Conservation (phyloP, 495 filamentous ascomycete species). For the Hyaloscypha finlandica region DNA sequence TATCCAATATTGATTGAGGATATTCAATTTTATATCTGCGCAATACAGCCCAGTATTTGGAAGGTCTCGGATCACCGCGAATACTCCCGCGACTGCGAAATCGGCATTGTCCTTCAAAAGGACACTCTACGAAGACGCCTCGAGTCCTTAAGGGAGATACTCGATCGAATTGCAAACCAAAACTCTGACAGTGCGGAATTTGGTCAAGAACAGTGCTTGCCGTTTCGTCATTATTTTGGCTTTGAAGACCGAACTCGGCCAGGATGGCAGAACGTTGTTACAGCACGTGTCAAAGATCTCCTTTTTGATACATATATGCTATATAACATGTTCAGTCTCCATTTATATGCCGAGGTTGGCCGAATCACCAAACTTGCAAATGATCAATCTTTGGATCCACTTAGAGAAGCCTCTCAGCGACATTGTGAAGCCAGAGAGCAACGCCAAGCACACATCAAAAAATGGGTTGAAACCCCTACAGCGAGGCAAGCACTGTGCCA, state of each 20-base stretch:
- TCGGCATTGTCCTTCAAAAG: constrained; percentile 12
- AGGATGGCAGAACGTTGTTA: constrained; percentile 19
- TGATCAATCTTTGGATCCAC: constrained; percentile 5
- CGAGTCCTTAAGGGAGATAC: constrained; percentile 13
- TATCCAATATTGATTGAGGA: constrained; percentile 32
- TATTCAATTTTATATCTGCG: constrained; percentile 31
- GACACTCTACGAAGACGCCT: constrained; percentile 22
- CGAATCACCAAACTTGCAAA: constrained; percentile 26
- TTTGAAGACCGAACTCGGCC: constrained; percentile 23
- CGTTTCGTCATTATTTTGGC: constrained; percentile 23
- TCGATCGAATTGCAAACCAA: constrained; percentile 21
- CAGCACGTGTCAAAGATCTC: constrained; percentile 17
- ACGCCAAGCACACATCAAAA: neutral
- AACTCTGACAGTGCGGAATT: constrained; percentile 2
- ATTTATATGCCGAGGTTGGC: constrained; percentile 30
- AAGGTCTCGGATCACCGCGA: constrained; percentile 3
- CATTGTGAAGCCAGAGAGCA: constrained; percentile 10
- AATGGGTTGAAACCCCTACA: constrained; percentile 14
- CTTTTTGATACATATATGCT: constrained; percentile 29
- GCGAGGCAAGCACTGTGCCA: constrained; percentile 20
- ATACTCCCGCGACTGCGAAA: constrained; percentile 3
- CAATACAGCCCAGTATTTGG: constrained; percentile 24
- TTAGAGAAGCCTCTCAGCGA: constrained; percentile 7
- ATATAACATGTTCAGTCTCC: constrained; percentile 30
- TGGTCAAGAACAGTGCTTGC: constrained; percentile 15